These are phyloP conservation scores for Paramecium bursaria DNA, from an alignment of 73 alveolate species.

Conservation along the genomic window DNA sequence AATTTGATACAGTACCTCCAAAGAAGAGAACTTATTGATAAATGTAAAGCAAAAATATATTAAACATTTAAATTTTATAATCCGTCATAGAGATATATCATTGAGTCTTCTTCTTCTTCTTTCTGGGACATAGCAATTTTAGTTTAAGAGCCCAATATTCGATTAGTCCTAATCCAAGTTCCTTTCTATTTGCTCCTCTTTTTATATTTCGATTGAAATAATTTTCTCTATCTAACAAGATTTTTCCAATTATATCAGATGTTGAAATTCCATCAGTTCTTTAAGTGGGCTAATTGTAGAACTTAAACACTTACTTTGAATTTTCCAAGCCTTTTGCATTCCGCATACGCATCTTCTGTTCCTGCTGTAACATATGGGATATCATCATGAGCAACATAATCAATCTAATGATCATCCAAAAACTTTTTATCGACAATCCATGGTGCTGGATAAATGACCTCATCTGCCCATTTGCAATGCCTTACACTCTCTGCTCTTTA, in stretches of 20 bases:
- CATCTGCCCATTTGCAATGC: constrained; percentile 99
- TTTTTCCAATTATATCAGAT: constrained; percentile 88
- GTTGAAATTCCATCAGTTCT: constrained; percentile 98
- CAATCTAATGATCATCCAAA: constrained; percentile 80
- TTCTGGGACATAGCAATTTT: constrained; percentile 10
- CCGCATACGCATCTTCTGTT: constrained; percentile 92
- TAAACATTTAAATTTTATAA: too few species aligned
- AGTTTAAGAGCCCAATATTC: constrained; percentile 55
- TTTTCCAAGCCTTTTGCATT: constrained; percentile 90
- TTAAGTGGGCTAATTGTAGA: constrained; percentile 81
- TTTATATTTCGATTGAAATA: constrained; percentile 87
- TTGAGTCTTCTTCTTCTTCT: constrained; percentile 24
- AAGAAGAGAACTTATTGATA: constrained; percentile 83
- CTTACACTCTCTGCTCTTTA: constrained; percentile 93
- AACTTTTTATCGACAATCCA: constrained; percentile 91
- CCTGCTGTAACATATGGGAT: constrained; percentile 94
- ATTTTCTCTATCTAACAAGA: constrained; percentile 87
- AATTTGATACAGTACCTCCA: constrained; percentile 84
- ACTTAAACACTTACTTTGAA: constrained; percentile 65
- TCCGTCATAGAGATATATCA: too few species aligned
- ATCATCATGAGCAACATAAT: constrained; percentile 94
- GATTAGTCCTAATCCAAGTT: constrained; percentile 80
- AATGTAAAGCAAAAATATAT: neutral
- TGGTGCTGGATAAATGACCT: constrained; percentile 96
- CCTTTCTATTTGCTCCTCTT: constrained; percentile 90